A percentile compares a stretch with the other conserved stretches of the same genome.
Evolutionary conservation across 1,139 yeast species (phyloP).

Genomic region (Yamadazyma sp.): DNA sequence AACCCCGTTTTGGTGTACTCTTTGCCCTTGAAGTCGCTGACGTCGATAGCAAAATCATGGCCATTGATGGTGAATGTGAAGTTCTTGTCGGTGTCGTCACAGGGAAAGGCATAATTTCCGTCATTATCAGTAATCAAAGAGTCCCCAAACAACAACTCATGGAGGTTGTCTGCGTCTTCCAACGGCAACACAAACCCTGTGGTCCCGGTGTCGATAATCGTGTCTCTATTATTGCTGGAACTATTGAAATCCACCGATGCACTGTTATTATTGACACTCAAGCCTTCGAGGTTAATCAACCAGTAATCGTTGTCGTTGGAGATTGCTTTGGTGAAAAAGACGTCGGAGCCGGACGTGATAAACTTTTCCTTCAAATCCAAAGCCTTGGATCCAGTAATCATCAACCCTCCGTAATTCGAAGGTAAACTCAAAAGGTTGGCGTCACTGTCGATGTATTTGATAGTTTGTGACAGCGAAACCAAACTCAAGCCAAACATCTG

Average conservation of each 20-base stretch:
- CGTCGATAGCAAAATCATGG: slow-evolving; percentile 43
- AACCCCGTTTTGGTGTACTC: slow-evolving; percentile 38
- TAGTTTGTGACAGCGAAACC: slow-evolving; percentile 18
- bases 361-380: slow-evolving; percentile 16
- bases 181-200: slow-evolving; percentile 59
- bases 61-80: slow-evolving; percentile 44
- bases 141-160: slow-evolving; percentile 43
- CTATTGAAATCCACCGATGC: slow-evolving; percentile 13
- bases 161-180: slow-evolving; percentile 55
- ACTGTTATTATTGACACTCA: slow-evolving; percentile 21
- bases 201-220: slow-evolving; percentile 67
- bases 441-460: slow-evolving; percentile 12
- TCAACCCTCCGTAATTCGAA: slow-evolving; percentile 25
- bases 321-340: slow-evolving; percentile 41
- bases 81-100: slow-evolving; percentile 40
- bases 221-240: slow-evolving; percentile 31
- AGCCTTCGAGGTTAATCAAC: slow-evolving; percentile 46
- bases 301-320: slow-evolving; percentile 47
- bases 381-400: slow-evolving; percentile 26
- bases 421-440: slow-evolving; percentile 13
- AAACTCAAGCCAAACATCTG: slow-evolving; percentile 24
- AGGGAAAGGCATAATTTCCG: slow-evolving; percentile 59
- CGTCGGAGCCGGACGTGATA: slow-evolving; percentile 12
- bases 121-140: slow-evolving; percentile 53
- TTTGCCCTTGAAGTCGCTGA: slow-evolving; percentile 49